Evolutionary conservation across 2,329 filamentous ascomycete genomes (phyloP), one percentile per base, ranked within the genome.

Genomic region (Amphichorda felina): DNA sequence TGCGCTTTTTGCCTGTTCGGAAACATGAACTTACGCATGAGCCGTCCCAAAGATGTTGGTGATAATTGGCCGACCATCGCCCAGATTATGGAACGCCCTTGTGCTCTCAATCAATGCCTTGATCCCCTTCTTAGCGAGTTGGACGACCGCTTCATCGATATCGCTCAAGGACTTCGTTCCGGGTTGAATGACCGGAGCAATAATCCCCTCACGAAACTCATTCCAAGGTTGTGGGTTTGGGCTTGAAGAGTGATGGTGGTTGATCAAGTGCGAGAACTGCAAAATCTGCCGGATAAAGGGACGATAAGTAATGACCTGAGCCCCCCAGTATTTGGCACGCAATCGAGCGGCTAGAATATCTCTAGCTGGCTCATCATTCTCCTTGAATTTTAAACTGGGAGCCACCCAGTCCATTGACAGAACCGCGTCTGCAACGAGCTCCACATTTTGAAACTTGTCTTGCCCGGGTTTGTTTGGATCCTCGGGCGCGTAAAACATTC

Each of bases 31-130:
- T 75, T 82, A 94, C 84, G 89, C 88, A 67, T 95, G 89, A 42
- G 87, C 82, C 14, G 89, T 96, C 35, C 89, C 88, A 58, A 94
- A 94, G 17, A 94, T 79, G 48, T 95, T 96, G n/a, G 89, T 96
- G 37, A 96, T 79, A 35, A 95, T 80, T 8, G 83, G 75, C 21
- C 86, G 74, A 41, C 72, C 59, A n/a, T 62, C 58, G 13, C 72
- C 64, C 18, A 83, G 66, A 2, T 67, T 65, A 42, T 81, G 68
- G 51, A 96, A 94, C 1, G 87, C 85, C 37, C 76, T 72, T 0
- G 89, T 96, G 54, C 89, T 95, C 50, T 82, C 69, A 36, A 94
- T 76, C 1, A 94, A 75, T 6, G 86, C 83, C 30, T 75, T 64
- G 38, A 91, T 71, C 40, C 81, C 86, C 42, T 64, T 66, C 33